phyloP scores from a whole-genome alignment of 208 protist species.

The Crithidia fasciculata region DNA sequence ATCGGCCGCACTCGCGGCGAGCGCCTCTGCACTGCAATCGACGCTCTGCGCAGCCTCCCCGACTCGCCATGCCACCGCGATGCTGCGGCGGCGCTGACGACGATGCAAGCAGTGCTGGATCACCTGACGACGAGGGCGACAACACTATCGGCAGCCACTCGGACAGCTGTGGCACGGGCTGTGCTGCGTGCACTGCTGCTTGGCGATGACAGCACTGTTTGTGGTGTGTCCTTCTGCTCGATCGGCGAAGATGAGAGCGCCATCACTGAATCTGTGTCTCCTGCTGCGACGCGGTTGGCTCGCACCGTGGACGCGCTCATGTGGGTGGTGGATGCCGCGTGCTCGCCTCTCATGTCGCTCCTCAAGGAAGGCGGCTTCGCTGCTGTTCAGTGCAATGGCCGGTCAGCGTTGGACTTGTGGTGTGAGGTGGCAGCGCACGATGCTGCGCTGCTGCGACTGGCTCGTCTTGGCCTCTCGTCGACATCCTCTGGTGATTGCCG shows the following conservation, averaged over 20 bases:
- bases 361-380: not conserved
- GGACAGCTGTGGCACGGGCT: not conserved
- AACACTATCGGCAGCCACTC: not conserved
- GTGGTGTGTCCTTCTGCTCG: not conserved
- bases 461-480: not conserved
- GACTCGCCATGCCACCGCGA: not conserved
- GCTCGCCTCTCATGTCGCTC: not conserved
- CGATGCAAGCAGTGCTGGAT: constrained; percentile 6
- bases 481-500: not conserved
- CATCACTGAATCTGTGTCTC: no score
- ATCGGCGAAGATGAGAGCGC: no score
- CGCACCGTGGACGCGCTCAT: constrained; percentile 3
- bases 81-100: not conserved
- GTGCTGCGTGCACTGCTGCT: not conserved
- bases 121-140: not conserved
- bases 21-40: not conserved
- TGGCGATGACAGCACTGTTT: not conserved
- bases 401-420: not conserved
- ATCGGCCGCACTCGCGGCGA: not conserved
- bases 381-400: not conserved
- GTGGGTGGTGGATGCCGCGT: constrained; percentile 19
- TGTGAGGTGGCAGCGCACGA: not conserved
- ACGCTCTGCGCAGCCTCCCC: not conserved
- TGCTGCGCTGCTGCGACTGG: constrained; percentile 1
- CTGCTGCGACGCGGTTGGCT: not conserved